Percentiles rank a stretch among this genome's conserved stretches.
These are phyloP conservation scores for Magnusiomyces magnusii DNA, from an alignment of 1,139 yeast genomes.

Conservation along the genomic window DNA sequence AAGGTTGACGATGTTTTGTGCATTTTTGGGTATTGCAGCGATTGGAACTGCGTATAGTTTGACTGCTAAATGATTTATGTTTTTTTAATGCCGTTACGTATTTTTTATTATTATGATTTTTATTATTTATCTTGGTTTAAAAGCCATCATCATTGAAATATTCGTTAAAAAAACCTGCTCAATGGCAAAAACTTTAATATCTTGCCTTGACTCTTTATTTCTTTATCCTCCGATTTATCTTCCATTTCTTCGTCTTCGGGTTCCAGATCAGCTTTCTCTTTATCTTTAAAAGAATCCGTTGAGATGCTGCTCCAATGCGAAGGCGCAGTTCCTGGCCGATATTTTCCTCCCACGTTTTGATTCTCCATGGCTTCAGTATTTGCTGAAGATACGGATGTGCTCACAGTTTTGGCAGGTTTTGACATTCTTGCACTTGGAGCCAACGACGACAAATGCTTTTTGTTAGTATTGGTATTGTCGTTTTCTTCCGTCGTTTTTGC, in stretches of 20 bases:
- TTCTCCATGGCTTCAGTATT: not conserved
- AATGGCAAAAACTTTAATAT: constrained; percentile 21
- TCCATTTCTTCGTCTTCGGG: too few relatives aligned
- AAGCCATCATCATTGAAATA: not conserved
- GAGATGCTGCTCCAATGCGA: constrained; percentile 11
- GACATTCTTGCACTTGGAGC: not conserved
- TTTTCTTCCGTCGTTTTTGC: not conserved
- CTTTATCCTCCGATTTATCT: not conserved
- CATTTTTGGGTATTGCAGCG: constrained; percentile 29
- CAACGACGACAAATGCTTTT: not conserved
- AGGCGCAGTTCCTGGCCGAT: constrained; percentile 16
- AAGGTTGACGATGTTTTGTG: constrained; percentile 25
- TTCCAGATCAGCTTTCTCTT: not conserved
- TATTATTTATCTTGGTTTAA: not conserved
- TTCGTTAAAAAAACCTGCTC: constrained; percentile 19
- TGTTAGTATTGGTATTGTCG: not conserved
- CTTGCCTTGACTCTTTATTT: constrained; percentile 15
- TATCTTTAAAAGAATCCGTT: not conserved
- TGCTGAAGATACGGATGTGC: not conserved
- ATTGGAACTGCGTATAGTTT: constrained; percentile 21
- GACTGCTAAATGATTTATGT: constrained; percentile 7
- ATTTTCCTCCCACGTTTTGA: constrained; percentile 13
- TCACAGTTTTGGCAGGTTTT: not conserved
- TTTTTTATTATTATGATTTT: not conserved
- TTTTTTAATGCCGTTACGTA: not conserved